Evolutionary conservation across 2,329 filamentous ascomycete species (phyloP).

Genomic region (Mariannaea sp.): DNA sequence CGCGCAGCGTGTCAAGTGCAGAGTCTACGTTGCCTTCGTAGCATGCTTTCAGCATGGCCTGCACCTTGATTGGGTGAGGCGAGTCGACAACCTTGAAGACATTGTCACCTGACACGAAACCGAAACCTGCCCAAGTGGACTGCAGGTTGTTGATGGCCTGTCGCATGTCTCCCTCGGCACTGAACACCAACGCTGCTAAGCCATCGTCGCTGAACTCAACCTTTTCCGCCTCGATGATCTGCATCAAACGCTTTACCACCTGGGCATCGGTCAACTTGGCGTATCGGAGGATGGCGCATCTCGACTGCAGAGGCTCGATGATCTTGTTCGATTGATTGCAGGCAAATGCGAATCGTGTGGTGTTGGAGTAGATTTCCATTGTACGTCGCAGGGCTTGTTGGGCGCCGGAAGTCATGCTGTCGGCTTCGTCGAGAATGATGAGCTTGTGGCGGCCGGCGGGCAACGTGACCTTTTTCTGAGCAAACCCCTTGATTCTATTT

Average conservation of each 20-base stretch:
- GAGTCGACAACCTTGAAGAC: constrained; percentile 98
- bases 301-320: constrained; percentile 96
- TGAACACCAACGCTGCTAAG: constrained; percentile 93
- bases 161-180: constrained; percentile 96
- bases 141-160: constrained; percentile 99
- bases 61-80: constrained; percentile 96
- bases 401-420: constrained; percentile 96
- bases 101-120: constrained; percentile 96
- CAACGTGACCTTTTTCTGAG: constrained; percentile 97
- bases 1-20: constrained; percentile 82
- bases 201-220: constrained; percentile 93
- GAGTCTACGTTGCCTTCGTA: constrained; percentile 89
- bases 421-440: constrained; percentile 96
- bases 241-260: constrained; percentile 85
- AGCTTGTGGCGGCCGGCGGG: constrained; percentile 91
- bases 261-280: constrained; percentile 90
- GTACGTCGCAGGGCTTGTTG: constrained; percentile 94
- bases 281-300: constrained; percentile 95
- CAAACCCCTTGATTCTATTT: constrained; percentile 97
- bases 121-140: constrained; percentile 89
- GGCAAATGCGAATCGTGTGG: constrained; percentile 95
- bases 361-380: constrained; percentile 98
- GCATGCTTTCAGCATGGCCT: constrained; percentile 97
- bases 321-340: constrained; percentile 99
- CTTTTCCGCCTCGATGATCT: constrained; percentile 91